Evolutionary conservation across 1,284 basidiomycete species (phyloP), one percentile per base, ranked within the genome.

Genomic region (Sporisorium sorghi): DNA sequence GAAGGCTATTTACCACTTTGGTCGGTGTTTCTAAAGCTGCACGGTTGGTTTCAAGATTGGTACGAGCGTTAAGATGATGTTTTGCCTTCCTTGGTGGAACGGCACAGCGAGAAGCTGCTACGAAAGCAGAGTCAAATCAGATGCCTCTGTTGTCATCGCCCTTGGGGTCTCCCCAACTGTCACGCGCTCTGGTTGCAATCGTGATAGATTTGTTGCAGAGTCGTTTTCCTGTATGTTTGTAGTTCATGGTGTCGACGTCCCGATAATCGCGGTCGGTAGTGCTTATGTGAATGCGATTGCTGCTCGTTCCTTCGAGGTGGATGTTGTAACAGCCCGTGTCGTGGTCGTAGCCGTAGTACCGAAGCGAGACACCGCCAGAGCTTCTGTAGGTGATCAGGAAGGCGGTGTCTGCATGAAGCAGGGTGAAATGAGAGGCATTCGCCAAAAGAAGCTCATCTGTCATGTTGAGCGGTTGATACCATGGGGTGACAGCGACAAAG

Each of bases 301-400:
- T 7, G 1, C 24, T 14, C 0, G 4, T 49, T 10, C 42, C 48
- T 28, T n/a, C 26, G 8, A 66, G 42, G 12, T 66, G 48, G 9
- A 66, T 48, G 8, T 56, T 56, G 48, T 47, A 66, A 30, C 64
- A 66, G 32, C 64, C 64, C 4, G 64, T 66, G 4, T 23, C 17
- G 5, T 26, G 35, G 0, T 66, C 53, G 30, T 59, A 66, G 35
- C 28, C 53, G 43, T 59, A 59, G 43, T 47, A 66, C 7, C 5
- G 24, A 23, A 66, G 28, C 5, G 10, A 44, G 17, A 35, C 32
- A 5, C 5, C 12, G 0, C 0, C 2, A 9, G 7, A 5, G 7
- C 14, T 3, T 2, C 3, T 4, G 3, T 51, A 60, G 11, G 15
- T 8, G 43, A 66, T 55, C 2, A 2, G 21, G 19, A 66, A 66